A percentile compares a stretch with the other conserved stretches of the same genome.
These are phyloP conservation scores for Aspergillus pseudotamarii DNA, from an alignment of 2,329 filamentous ascomycete species.

Conservation along the genomic window DNA sequence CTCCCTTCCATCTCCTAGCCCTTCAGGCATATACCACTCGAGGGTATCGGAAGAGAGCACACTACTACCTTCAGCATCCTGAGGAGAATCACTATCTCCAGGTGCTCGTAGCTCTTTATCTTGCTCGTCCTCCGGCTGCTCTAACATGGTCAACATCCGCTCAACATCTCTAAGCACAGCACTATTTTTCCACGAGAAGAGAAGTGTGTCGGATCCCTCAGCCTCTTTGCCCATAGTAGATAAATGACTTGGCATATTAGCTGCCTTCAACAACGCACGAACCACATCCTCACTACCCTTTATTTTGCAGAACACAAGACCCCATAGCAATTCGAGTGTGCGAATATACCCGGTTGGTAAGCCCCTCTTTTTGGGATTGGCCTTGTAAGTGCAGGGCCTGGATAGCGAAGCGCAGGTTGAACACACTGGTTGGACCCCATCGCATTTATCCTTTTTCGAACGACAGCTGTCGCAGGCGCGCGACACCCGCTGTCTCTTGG, in stretches of 20 bases:
- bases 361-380: slow-evolving; percentile 74
- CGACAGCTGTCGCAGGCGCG: slow-evolving; percentile 71
- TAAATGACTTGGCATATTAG: slow-evolving; percentile 41
- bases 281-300: slow-evolving; percentile 63
- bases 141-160: slow-evolving; percentile 55
- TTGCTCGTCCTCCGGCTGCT: slow-evolving; percentile 42
- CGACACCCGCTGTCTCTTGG: slow-evolving; percentile 67
- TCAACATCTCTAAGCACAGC: slow-evolving; percentile 66
- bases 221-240: slow-evolving; percentile 42
- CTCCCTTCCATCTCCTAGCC: slow-evolving; percentile 22
- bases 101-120: slow-evolving; percentile 30
- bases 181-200: slow-evolving; percentile 66
- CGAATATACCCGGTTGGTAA: slow-evolving; percentile 80
- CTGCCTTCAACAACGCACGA: slow-evolving; percentile 55
- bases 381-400: slow-evolving; percentile 70
- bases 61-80: slow-evolving; percentile 35
- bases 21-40: slow-evolving; percentile 39
- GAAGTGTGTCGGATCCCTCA: slow-evolving; percentile 58
- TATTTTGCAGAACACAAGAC: slow-evolving; percentile 66
- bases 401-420: slow-evolving; percentile 67
- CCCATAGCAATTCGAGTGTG: slow-evolving; percentile 69
- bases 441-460: slow-evolving; percentile 70
- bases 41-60: slow-evolving; percentile 34
- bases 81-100: slow-evolving; percentile 30
- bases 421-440: slow-evolving; percentile 68